Base-by-base conservation (phyloP, 73 alveolate species). In the Paramecium primaurelia region DNA sequence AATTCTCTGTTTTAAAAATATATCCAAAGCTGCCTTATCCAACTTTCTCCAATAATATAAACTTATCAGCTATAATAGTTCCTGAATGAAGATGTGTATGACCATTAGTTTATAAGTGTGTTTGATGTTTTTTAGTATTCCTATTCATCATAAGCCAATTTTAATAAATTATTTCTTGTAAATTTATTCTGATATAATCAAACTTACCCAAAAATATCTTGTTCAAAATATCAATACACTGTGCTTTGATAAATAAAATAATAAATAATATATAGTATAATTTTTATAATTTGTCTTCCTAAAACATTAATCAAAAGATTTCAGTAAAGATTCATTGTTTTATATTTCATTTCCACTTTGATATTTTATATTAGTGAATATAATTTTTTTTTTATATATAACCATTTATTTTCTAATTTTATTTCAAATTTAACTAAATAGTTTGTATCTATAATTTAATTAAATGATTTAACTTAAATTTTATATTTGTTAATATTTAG, bases 1-100 rank as follows among this genome's bases (percentile, higher is more conserved):
- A 71, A 30, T 89, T 89, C 58, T 71, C 88, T 12, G 92, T 71
- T 47, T 89, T 89, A 71, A 28, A 89, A 18, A 89, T 89, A 34
- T 40, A 47, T 30, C 94, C 94, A 71, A 89, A 89, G 58, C 92
- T 71, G 4, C 94, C 94, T 37, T 89, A 45, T 64, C 94, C 94
- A 20, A 89, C 80, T 51, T 89, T 89, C 49, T 89, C 94, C 34
- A 71, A 45, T 28, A 89, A 71, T 18, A 42, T 89, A 73, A 89
- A 89, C 37, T 71, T 69, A 49, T 71, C 84, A 16, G 92, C 94
- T 4, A 89, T 68, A 3, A 71, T 89, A 22, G 90, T 34, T 40
- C 94, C 94, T 12, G 58, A 40, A 14, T 22, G 73, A 38, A 80
- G 59, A 64, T 28, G 47, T 1, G 22, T 8, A 8, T 64, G 26